Evolutionary conservation across 306 rosid genomes (phyloP).

Genomic region (Sphenostylis stenocarpa): DNA sequence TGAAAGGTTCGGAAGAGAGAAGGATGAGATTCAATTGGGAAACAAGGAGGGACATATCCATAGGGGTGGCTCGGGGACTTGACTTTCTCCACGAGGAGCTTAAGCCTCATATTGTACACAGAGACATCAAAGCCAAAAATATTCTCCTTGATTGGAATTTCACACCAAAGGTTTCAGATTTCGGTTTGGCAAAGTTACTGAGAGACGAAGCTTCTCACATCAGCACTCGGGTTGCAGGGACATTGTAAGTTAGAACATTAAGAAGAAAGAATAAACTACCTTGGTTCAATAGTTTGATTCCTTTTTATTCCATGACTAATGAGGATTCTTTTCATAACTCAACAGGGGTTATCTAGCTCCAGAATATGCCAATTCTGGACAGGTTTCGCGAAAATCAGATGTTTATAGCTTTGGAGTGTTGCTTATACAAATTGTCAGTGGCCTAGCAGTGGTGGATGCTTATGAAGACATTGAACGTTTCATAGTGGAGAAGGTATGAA

Average conservation of each 20-base stretch:
- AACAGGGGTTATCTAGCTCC: conserved; percentile 95
- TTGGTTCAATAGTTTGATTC: not conserved
- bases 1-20: conserved; percentile 58
- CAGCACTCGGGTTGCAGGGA: conserved; percentile 92
- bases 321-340: not conserved
- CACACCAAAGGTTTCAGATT: conserved; percentile 74
- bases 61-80: conserved; percentile 82
- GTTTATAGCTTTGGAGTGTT: conserved; percentile 88
- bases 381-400: conserved; percentile 83
- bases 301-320: not conserved
- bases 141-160: conserved; percentile 75
- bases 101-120: conserved; percentile 72
- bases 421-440: conserved; percentile 72
- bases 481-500: conserved; percentile 82
- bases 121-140: conserved; percentile 86
- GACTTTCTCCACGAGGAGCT: conserved; percentile 75
- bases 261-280: not conserved
- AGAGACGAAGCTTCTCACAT: conserved; percentile 67
- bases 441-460: conserved; percentile 58
- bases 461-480: conserved; percentile 61
- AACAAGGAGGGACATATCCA: conserved; percentile 52
- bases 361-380: conserved; percentile 85
- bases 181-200: conserved; percentile 74
- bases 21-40: conserved; percentile 70
- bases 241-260: conserved; percentile 62